Evolutionary conservation across 192 early-diverging fungal genomes (phyloP), one percentile per base, ranked within the genome.

Genomic region (Piromyces sp.): DNA sequence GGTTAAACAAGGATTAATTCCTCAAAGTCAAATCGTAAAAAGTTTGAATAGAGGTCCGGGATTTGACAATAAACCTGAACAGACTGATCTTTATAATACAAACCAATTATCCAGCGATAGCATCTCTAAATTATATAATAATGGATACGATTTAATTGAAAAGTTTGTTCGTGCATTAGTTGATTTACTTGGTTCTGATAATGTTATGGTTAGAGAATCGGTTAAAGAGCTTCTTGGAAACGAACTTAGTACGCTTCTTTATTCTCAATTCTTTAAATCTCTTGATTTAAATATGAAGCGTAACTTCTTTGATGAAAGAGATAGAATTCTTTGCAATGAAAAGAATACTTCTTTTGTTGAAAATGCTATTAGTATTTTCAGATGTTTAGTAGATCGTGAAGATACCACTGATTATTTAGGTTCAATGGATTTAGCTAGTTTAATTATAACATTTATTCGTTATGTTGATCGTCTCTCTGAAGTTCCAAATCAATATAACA

Each of bases 151-250:
- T 28, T 68, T 68, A 68, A 68, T 68, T 12, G 92, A 94, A 68
- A 88, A 87, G 19, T 96, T 92, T 80, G 86, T 95, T 83, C 82
- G 84, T 33, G 93, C 95, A 26, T 87, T 96, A 86, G 89, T 94
- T 1, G 89, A 92, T 30, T 87, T 95, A 29, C 82, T 95, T 30
- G 87, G 92, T 3, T 91, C 87, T n/a, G 94, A 96, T 80, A 91
- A 93, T 78, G 87, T 92, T 11, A 85, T 91, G 80, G 88, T 95
- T 26, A 87, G 95, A 19, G 94, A 95, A 85, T 88, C 86, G 58
- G 93, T 90, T 16, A 93, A 93, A 81, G 93, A 95, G 36, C 90
- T 93, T n/a, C 84, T 96, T n/a, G 95, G 94, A 22, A 85, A 85
- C 26, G 95, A 95, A 78, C 86, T 96, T 22, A 87, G 88, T 9